Conservation (phyloP, 768 basidiomycete species). For the Dacryopinax spathularia region DNA sequence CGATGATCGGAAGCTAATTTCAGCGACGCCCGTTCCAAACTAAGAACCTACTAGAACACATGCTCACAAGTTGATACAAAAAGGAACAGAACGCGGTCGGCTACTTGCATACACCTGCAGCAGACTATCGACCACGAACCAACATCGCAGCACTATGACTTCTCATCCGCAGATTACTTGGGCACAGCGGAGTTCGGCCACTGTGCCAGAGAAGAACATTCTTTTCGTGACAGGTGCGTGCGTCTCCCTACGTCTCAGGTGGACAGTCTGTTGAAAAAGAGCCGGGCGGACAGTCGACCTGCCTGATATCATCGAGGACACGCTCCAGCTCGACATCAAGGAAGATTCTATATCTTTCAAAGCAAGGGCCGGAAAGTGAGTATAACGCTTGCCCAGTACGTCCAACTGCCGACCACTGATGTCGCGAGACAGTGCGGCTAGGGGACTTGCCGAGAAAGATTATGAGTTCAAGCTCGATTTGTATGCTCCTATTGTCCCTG, state of each 20-base stretch:
- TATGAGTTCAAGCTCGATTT: slow-evolving; percentile 68
- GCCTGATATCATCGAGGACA: slow-evolving; percentile 47
- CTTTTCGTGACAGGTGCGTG: slow-evolving; percentile 49
- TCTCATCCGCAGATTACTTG: slow-evolving; percentile 80
- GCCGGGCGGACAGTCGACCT: slow-evolving; percentile 37
- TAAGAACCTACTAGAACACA: neutral
- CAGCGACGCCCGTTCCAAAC: neutral
- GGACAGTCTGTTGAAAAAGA: neutral
- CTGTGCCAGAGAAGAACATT: slow-evolving; percentile 65
- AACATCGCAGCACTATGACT: slow-evolving; percentile 24
- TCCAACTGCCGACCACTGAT: neutral
- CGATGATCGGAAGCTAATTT: neutral
- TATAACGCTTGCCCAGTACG: slow-evolving; percentile 12
- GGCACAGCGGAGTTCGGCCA: slow-evolving; percentile 77
- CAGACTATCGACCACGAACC: neutral
- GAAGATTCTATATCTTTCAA: slow-evolving; percentile 47
- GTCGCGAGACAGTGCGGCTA: slow-evolving; percentile 18
- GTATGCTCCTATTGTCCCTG: slow-evolving; percentile 58
- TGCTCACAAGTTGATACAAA: neutral
- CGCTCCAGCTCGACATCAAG: slow-evolving; percentile 48
- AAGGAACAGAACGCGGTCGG: too few relatives aligned
- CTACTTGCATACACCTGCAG: slow-evolving; percentile 68
- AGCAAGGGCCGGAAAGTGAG: slow-evolving; percentile 51
- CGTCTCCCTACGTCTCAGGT: neutral
- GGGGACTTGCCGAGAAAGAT: slow-evolving; percentile 37